Percentiles rank a stretch among this genome's conserved stretches.
These are phyloP conservation scores for Naganishia onofrii DNA, from an alignment of 768 basidiomycete genomes.

Conservation along the genomic window DNA sequence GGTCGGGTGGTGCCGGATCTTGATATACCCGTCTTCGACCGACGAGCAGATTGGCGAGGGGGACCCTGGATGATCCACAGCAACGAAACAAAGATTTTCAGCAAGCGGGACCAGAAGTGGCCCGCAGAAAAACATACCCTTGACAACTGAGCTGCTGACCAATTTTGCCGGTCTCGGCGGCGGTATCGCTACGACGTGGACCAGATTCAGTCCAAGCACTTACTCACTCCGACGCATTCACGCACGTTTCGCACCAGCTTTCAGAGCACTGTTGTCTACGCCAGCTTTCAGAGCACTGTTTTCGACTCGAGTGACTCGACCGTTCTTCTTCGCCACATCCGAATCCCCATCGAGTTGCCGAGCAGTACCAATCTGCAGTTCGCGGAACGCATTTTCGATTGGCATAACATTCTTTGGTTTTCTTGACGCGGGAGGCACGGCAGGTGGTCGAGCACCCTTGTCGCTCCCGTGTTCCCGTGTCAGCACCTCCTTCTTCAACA, in stretches of 20 bases:
- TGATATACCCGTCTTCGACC: constrained; percentile 29
- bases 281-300: background rate
- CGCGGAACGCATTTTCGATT: background rate
- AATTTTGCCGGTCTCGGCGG: constrained; percentile 14
- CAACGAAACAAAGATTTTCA: constrained; percentile 9
- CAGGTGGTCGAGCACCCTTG: constrained; percentile 2
- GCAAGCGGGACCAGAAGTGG: background rate
- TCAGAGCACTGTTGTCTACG: background rate
- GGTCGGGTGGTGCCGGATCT: constrained; percentile 18
- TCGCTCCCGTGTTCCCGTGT: background rate
- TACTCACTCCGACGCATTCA: no score
- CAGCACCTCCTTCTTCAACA: constrained; percentile 29
- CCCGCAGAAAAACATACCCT: background rate
- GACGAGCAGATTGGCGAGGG: constrained; percentile 24
- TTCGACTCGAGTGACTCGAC: background rate
- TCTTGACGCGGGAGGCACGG: background rate
- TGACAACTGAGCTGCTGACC: background rate
- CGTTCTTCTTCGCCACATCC: background rate
- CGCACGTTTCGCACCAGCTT: constrained; percentile 15
- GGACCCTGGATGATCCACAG: background rate
- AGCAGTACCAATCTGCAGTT: background rate
- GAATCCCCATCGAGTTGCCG: background rate
- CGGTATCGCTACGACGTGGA: constrained; percentile 1
- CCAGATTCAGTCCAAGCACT: background rate
- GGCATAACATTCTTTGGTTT: background rate